Base-by-base conservation (phyloP, 2,329 filamentous ascomycete species). In the Colletotrichum tropicale region DNA sequence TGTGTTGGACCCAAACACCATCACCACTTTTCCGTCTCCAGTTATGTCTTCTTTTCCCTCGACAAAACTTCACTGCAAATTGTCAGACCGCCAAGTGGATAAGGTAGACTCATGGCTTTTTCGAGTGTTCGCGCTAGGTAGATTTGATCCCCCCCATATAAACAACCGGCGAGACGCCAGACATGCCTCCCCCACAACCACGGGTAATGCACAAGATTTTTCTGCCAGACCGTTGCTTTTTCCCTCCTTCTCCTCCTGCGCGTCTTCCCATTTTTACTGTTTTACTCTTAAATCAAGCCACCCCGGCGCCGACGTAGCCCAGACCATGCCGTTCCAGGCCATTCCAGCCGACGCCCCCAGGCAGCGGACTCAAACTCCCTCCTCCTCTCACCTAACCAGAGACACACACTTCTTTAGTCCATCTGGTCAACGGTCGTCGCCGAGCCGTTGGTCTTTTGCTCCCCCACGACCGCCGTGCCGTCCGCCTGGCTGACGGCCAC, bases 401-500 rank as follows among this genome's bases (percentile, higher is more conserved):
- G 10, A 48, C 18, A 34, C 15, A 6, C 15, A 8, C 6, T 5
- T 38, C 16, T 36, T 71, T 79, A 83, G 55, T 83, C 81, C 81
- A 84, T 83, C 80, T 84, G 80, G 38, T 83, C 81, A 48, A 85
- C 82, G 8, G 82, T 82, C 70, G 80, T 78, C 8, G 70, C 74
- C 32, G 74, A 73, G 61, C 74, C 70, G 58, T 75, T 75, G 12
- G 70, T 75, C 74, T 76, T 76, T 24, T 79, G 74, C 77, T 81
- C 82, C 2, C 80, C 81, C 9, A 78, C 76, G 8, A 87, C 85
- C 76, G 87, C 86, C 67, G 80, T 81, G 8, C 84, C 83, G 76
- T 92, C 89, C 70, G 83, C 85, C 66, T 85, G 86, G 9, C 80
- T 81, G 9, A 93, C 87, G 9, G 83, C 80, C 66, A 85, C 82